phyloP scores from a whole-genome alignment of 805 yeast species.

The Sugiyamaella smithiae region DNA sequence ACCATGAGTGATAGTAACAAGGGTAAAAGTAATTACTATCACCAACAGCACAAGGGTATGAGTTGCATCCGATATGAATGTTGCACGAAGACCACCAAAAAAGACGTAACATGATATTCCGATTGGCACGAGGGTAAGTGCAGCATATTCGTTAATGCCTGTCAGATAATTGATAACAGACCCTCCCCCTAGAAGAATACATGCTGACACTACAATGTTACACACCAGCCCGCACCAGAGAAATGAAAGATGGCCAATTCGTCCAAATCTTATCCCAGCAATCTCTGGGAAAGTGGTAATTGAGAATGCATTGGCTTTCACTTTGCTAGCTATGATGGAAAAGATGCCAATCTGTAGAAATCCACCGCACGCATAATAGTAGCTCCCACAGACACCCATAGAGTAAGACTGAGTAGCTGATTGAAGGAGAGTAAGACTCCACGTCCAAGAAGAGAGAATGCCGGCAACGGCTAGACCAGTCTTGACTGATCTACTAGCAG shows the following conservation, averaged over 20 bases:
- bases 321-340: conserved; percentile 81
- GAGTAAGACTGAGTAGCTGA: conserved; percentile 74
- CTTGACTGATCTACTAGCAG: conserved; percentile 87
- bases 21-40: conserved; percentile 73
- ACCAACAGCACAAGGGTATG: conserved; percentile 79
- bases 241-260: conserved; percentile 52
- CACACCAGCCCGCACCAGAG: conserved; percentile 81
- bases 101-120: conserved; percentile 71
- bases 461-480: conserved; percentile 74
- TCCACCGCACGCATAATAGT: conserved; percentile 87
- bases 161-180: conserved; percentile 76
- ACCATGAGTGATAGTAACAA: conserved; percentile 67
- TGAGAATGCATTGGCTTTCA: conserved; percentile 82
- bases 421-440: conserved; percentile 73
- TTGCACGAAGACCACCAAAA: conserved; percentile 79
- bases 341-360: conserved; percentile 80
- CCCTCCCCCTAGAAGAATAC: conserved; percentile 86
- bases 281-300: conserved; percentile 90
- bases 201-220: conserved; percentile 83
- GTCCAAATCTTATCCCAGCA: conserved; percentile 74
- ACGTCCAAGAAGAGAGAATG: conserved; percentile 76
- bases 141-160: conserved; percentile 77
- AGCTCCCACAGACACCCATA: conserved; percentile 75
- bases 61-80: conserved; percentile 71
- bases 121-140: conserved; percentile 74